phyloP scores from a whole-genome alignment of 805 yeast genomes.

The Wickerhamomyces xylosicus region DNA sequence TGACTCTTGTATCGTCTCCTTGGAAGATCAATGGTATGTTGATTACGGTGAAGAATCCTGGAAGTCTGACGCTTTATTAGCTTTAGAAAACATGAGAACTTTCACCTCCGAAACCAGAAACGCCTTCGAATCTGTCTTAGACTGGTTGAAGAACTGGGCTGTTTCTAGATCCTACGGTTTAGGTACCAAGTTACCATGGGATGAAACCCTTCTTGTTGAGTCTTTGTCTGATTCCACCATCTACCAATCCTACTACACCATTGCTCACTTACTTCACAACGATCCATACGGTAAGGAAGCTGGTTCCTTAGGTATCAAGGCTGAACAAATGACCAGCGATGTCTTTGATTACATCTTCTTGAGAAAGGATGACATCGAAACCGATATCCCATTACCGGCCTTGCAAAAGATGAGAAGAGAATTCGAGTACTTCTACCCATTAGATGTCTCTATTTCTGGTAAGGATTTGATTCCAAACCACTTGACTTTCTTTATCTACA shows the following conservation, averaged over 20 bases:
- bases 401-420: conserved; percentile 77
- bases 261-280: conserved; percentile 73
- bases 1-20: conserved; percentile 90
- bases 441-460: conserved; percentile 87
- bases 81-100: conserved; percentile 66
- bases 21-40: conserved; percentile 97
- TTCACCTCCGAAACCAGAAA: conserved; percentile 77
- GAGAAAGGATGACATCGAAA: conserved; percentile 47
- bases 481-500: conserved; percentile 88
- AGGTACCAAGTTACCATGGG: conserved; percentile 96
- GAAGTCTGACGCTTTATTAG: conserved; percentile 74
- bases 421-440: conserved; percentile 93
- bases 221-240: conserved; percentile 93
- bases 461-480: conserved; percentile 97
- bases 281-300: conserved; percentile 73
- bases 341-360: conserved; percentile 87
- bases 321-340: conserved; percentile 85
- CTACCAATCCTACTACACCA: conserved; percentile 91
- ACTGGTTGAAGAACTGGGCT: conserved; percentile 98
- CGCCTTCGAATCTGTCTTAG: conserved; percentile 89
- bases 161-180: conserved; percentile 93
- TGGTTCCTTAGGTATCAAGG: conserved; percentile 65
- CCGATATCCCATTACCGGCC: conserved; percentile 54
- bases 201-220: conserved; percentile 84
- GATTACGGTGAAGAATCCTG: conserved; percentile 71